Evolutionary conservation across 2,329 filamentous ascomycete genomes (phyloP).

Genomic region (Neospermospora avenae): DNA sequence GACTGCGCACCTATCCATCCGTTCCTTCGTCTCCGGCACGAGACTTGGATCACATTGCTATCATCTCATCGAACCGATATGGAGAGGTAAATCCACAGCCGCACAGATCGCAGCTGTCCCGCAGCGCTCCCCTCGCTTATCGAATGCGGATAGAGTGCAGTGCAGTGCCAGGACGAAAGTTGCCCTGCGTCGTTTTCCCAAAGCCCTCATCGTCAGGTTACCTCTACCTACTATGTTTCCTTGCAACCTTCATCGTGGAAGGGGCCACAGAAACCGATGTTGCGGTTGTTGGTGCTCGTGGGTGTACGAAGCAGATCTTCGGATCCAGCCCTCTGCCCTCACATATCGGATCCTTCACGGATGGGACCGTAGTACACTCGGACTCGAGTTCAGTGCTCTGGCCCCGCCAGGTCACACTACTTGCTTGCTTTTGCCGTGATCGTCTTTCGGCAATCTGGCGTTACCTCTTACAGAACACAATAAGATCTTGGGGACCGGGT

Average conservation of each 20-base stretch:
- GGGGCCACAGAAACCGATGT: not conserved
- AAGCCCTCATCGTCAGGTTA: not conserved
- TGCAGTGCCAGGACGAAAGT: no score
- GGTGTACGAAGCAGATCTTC: not conserved
- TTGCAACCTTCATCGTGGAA: not conserved
- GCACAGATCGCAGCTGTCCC: not conserved
- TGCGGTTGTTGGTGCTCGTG: not conserved
- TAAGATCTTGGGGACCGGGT: conserved; percentile 25
- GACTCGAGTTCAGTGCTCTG: not conserved
- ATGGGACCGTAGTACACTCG: not conserved
- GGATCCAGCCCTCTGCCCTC: not conserved
- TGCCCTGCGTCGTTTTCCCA: not conserved
- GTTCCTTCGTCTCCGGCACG: not conserved
- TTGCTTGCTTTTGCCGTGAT: conserved; percentile 15
- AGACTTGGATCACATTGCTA: not conserved
- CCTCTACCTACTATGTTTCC: not conserved
- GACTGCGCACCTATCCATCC: not conserved
- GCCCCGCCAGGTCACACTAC: not conserved
- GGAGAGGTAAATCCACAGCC: not conserved
- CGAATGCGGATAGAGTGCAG: not conserved
- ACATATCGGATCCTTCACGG: not conserved
- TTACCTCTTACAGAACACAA: conserved; percentile 16
- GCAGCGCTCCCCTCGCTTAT: not conserved
- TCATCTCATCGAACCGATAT: not conserved
- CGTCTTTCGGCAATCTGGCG: conserved; percentile 27